Evolutionary conservation across 2,329 filamentous ascomycete genomes (phyloP).

Genomic region (Venturia asperata): DNA sequence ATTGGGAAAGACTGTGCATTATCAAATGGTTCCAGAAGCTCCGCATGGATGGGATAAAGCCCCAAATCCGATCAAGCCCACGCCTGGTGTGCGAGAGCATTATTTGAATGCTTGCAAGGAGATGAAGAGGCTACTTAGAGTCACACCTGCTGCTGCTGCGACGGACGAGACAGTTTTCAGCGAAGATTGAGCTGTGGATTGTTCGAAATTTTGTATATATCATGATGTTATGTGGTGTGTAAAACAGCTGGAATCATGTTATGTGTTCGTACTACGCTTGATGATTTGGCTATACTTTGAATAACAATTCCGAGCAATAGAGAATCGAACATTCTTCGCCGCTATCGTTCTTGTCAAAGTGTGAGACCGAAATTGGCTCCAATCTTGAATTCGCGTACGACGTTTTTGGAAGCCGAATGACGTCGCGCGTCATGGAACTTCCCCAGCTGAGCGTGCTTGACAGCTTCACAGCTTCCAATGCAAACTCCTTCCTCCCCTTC

Average conservation of each 20-base stretch:
- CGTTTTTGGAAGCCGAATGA: too few species aligned
- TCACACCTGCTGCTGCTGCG: neutral
- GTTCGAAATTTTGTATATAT: neutral
- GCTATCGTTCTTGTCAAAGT: neutral
- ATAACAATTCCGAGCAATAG: neutral
- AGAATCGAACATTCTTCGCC: neutral
- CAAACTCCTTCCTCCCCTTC: neutral
- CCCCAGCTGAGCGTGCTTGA: neutral
- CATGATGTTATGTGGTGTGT: neutral
- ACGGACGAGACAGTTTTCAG: neutral
- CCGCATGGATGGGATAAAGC: conserved; percentile 62
- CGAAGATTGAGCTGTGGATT: neutral
- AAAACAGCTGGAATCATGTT: neutral
- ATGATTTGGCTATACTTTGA: neutral
- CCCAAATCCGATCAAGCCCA: conserved; percentile 51
- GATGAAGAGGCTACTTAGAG: conserved; percentile 37
- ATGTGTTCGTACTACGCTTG: neutral
- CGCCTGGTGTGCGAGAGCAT: conserved; percentile 45
- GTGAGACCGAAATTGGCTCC: neutral
- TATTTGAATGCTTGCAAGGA: conserved; percentile 49
- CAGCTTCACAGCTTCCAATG: neutral
- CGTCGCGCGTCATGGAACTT: conserved; percentile 3
- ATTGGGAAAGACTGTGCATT: conserved; percentile 50
- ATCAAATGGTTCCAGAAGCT: conserved; percentile 52
- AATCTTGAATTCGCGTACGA: neutral